These are phyloP conservation scores for Clavispora vitiphila DNA, from an alignment of 805 yeast species.

Conservation along the genomic window DNA sequence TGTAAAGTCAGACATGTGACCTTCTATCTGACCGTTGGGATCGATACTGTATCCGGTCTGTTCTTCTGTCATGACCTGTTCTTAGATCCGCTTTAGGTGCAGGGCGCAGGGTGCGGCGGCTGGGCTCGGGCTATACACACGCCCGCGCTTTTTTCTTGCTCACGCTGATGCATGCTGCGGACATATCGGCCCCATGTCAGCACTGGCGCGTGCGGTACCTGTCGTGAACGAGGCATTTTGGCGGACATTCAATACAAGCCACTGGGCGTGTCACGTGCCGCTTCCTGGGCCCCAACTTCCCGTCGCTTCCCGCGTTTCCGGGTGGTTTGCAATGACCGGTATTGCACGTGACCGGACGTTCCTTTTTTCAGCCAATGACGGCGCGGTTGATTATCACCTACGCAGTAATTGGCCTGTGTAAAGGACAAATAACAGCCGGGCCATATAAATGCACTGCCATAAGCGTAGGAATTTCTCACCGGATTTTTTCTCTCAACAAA, in stretches of 20 bases:
- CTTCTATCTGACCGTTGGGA: no score
- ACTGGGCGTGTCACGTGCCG: background rate
- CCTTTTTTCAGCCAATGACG: constrained; percentile 10
- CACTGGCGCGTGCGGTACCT: no score
- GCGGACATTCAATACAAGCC: no score
- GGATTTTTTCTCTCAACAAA: background rate
- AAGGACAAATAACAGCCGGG: background rate
- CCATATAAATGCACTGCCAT: constrained; percentile 1
- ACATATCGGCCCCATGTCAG: background rate
- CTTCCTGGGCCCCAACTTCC: background rate
- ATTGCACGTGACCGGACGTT: constrained; percentile 4
- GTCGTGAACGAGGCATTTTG: no score
- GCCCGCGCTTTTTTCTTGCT: background rate
- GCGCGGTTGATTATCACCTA: constrained; percentile 4
- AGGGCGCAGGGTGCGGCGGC: no score
- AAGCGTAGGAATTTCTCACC: constrained; percentile 3
- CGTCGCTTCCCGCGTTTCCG: no score
- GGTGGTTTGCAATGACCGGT: no score
- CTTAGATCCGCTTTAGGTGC: no score
- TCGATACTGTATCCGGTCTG: no score
- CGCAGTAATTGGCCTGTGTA: constrained; percentile 1
- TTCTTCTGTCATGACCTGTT: no score
- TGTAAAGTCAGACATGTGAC: no score
- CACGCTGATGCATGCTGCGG: background rate
- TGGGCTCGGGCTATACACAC: background rate